Conservation (phyloP, 176 grass and related monocot species). For the Ampelocalamus luodianensis region DNA sequence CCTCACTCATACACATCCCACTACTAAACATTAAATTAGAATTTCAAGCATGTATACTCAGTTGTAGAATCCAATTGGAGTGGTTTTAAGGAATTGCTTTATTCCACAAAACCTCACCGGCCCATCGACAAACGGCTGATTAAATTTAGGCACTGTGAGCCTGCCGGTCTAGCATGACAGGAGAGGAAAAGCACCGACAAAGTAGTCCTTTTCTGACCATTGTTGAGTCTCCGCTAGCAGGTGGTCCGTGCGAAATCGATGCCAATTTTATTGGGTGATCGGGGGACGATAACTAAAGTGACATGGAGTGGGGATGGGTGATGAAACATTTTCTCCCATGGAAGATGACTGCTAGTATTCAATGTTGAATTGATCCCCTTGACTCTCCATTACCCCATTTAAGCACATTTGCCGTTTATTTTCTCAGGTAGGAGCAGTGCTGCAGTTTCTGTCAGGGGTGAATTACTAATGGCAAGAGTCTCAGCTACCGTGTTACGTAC, state of each 20-base stretch:
- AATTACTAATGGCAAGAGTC: not conserved
- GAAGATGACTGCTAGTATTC: not conserved
- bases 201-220: not conserved
- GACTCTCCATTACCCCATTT: not conserved
- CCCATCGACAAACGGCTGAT: not conserved
- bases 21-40: not conserved
- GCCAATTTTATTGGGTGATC: not conserved
- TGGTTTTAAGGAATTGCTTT: no score
- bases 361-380: not conserved
- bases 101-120: not conserved
- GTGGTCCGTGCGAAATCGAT: not conserved
- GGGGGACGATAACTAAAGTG: not conserved
- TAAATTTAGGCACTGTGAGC: not conserved
- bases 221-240: not conserved
- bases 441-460: not conserved
- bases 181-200: conserved; percentile 9
- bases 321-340: conserved; percentile 35
- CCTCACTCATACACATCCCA: no score
- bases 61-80: no score
- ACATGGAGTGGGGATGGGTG: not conserved
- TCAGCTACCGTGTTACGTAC: not conserved
- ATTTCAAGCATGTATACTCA: not conserved
- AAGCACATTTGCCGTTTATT: not conserved
- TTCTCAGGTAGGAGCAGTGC: not conserved
- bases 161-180: not conserved